phyloP scores from a whole-genome alignment of 306 rosid species.

The Rubus idaeus region DNA sequence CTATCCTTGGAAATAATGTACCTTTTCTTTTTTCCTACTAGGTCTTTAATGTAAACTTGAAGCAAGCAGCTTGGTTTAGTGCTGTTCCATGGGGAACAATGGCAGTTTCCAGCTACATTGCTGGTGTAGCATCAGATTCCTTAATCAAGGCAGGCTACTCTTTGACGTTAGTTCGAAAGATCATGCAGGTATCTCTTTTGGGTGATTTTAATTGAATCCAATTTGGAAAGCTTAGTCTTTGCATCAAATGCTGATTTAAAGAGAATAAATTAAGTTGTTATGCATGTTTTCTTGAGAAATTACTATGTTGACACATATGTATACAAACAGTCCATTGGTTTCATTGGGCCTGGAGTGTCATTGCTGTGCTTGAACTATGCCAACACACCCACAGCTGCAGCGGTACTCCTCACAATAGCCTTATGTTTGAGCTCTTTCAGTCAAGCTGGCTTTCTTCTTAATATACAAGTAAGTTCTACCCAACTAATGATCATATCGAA shows the following conservation, averaged over 20 bases:
- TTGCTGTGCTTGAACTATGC: conserved; percentile 77
- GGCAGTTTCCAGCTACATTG: conserved; percentile 87
- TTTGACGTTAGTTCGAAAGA: conserved; percentile 65
- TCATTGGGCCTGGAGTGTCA: conserved; percentile 78
- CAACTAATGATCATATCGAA: conserved; percentile 8
- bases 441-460: conserved; percentile 93
- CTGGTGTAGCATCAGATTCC: conserved; percentile 70
- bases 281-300: background rate
- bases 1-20: background rate
- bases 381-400: conserved; percentile 60
- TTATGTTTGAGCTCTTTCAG: conserved; percentile 93
- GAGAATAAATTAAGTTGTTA: background rate
- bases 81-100: conserved; percentile 96
- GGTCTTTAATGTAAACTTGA: conserved; percentile 85
- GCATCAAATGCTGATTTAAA: background rate
- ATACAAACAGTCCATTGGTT: conserved; percentile 68
- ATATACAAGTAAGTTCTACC: conserved; percentile 68
- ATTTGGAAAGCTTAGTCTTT: background rate
- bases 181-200: conserved; percentile 71
- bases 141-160: conserved; percentile 68
- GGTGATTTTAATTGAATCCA: background rate
- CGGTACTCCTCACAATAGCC: conserved; percentile 64
- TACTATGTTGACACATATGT: conserved; percentile 22
- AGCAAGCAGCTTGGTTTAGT: conserved; percentile 97
- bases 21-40: conserved; percentile 2